Percentiles rank a stretch among this genome's conserved stretches.
Evolutionary conservation across 2,329 filamentous ascomycete genomes (phyloP).

Genomic region (Xylaria sp.): DNA sequence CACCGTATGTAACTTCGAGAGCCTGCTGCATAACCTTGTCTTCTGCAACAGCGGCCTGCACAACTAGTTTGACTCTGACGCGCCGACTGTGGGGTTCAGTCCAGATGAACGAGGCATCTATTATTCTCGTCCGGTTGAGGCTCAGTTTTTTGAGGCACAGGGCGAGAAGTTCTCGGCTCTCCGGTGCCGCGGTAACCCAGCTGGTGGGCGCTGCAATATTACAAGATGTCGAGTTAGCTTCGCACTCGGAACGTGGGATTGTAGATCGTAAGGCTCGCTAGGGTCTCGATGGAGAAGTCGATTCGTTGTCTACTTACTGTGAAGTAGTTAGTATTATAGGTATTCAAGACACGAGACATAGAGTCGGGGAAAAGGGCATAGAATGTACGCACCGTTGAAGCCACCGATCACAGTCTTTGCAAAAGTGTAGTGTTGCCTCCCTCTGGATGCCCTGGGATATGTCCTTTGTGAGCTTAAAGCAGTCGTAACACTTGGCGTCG

Average conservation of each 20-base stretch:
- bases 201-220: constrained; percentile 69
- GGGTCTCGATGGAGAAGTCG: neutral
- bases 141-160: constrained; percentile 89
- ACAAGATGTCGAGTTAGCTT: constrained; percentile 12
- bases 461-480: constrained; percentile 92
- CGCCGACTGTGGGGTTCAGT: constrained; percentile 95
- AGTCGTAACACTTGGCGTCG: constrained; percentile 94
- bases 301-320: constrained; percentile 25
- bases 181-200: constrained; percentile 85
- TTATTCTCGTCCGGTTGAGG: constrained; percentile 88
- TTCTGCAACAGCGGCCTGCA: constrained; percentile 76
- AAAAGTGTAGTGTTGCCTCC: constrained; percentile 90
- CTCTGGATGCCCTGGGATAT: constrained; percentile 91
- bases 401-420: constrained; percentile 54
- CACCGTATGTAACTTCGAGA: constrained; percentile 86
- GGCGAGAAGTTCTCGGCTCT: constrained; percentile 92
- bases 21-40: constrained; percentile 84
- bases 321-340: constrained; percentile 23
- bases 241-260: neutral
- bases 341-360: constrained; percentile 70
- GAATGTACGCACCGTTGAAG: constrained; percentile 35
- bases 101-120: constrained; percentile 97
- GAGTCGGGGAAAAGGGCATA: neutral
- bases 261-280: neutral
- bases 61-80: constrained; percentile 93